phyloP scores from a whole-genome alignment of 208 protist genomes.

The Trypanosoma congolense region DNA sequence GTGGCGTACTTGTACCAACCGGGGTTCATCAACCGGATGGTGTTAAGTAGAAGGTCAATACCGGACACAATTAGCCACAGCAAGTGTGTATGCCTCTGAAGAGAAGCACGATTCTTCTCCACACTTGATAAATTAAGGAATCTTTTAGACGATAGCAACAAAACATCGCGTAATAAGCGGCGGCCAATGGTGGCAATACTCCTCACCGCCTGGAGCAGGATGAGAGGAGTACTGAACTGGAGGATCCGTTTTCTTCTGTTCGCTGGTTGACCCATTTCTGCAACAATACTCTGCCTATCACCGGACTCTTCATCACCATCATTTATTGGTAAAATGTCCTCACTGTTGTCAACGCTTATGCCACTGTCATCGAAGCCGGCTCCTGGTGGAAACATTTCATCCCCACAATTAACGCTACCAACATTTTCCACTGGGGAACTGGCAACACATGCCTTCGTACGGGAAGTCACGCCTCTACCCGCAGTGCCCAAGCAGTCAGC shows the following conservation, averaged over 20 bases:
- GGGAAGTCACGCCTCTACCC: not conserved
- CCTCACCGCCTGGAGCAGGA: slow-evolving; percentile 67
- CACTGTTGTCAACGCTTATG: not conserved
- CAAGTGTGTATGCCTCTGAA: slow-evolving; percentile 55
- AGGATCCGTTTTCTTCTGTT: slow-evolving; percentile 42
- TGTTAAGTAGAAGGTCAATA: slow-evolving; percentile 79
- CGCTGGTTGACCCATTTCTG: slow-evolving; percentile 38
- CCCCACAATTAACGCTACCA: not conserved
- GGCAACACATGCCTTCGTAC: no score
- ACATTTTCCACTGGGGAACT: not conserved
- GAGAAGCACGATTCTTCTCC: slow-evolving; percentile 43
- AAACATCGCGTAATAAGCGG: slow-evolving; percentile 67
- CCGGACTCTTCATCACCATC: not conserved
- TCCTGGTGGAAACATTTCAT: not conserved
- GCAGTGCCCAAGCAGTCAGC: not conserved
- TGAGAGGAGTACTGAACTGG: slow-evolving; percentile 61
- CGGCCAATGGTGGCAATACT: slow-evolving; percentile 58
- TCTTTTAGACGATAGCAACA: slow-evolving; percentile 61
- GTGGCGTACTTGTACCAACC: slow-evolving; percentile 77
- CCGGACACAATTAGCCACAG: slow-evolving; percentile 63
- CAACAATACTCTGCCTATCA: slow-evolving; percentile 20
- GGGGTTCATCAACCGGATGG: slow-evolving; percentile 45
- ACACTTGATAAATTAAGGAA: slow-evolving; percentile 47
- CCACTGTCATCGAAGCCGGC: not conserved
- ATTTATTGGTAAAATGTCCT: slow-evolving; percentile 5